These are phyloP conservation scores for Epichloe hybrida DNA, from an alignment of 2,329 filamentous ascomycete genomes.

Conservation along the genomic window DNA sequence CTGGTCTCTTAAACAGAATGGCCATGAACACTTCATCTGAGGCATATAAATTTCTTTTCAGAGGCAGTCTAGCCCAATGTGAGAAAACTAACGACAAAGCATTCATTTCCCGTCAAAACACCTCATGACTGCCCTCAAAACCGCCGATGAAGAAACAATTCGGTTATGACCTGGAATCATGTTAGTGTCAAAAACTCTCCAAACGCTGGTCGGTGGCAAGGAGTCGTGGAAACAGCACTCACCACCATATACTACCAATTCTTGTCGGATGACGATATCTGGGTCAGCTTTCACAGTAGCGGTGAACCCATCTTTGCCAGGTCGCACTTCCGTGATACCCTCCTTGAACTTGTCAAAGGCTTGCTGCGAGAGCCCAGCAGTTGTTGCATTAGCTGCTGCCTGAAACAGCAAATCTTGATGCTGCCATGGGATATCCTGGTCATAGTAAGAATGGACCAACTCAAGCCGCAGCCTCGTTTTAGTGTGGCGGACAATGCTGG, in stretches of 20 bases:
- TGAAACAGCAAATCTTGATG: slow-evolving; percentile 53
- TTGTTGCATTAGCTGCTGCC: slow-evolving; percentile 40
- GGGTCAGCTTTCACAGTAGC: slow-evolving; percentile 30
- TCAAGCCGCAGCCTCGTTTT: slow-evolving; percentile 47
- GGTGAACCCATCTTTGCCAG: slow-evolving; percentile 33
- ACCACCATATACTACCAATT: slow-evolving; percentile 43
- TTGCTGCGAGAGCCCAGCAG: slow-evolving; percentile 21
- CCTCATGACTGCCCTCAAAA: slow-evolving; percentile 50
- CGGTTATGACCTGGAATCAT: slow-evolving; percentile 48
- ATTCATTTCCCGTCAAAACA: slow-evolving; percentile 36
- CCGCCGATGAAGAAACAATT: slow-evolving; percentile 50
- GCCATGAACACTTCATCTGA: no score
- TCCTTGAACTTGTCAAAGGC: slow-evolving; percentile 32
- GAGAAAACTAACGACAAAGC: no score
- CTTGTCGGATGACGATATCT: slow-evolving; percentile 37
- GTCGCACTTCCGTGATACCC: slow-evolving; percentile 26
- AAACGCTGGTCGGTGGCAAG: neutral
- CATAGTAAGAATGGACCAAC: slow-evolving; percentile 68
- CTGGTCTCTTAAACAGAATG: no score
- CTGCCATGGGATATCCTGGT: slow-evolving; percentile 66
- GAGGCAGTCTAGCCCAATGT: no score
- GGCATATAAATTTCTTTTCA: no score
- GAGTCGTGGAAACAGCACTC: slow-evolving; percentile 12
- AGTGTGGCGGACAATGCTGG: slow-evolving; percentile 38
- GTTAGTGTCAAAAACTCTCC: neutral